phyloP scores from a whole-genome alignment of 1,284 basidiomycete species.

The Acaromyces ingoldii region DNA sequence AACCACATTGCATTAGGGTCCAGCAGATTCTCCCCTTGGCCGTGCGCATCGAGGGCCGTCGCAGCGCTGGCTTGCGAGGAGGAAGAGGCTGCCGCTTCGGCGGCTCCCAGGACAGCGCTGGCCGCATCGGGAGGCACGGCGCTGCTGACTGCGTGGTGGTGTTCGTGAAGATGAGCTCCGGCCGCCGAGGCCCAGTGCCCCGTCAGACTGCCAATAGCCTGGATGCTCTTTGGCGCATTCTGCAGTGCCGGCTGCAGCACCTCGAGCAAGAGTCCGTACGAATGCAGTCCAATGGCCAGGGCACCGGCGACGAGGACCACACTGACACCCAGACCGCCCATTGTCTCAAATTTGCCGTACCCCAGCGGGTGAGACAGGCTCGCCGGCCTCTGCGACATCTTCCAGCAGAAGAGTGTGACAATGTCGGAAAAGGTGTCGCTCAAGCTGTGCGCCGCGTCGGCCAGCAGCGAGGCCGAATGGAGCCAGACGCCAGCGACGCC shows the following conservation, averaged over 20 bases:
- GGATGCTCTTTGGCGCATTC: slow-evolving; percentile 60
- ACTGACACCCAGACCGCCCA: slow-evolving; percentile 79
- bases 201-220: slow-evolving; percentile 60
- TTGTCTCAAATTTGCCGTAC: slow-evolving; percentile 86
- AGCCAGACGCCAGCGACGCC: slow-evolving; percentile 57
- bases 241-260: slow-evolving; percentile 57
- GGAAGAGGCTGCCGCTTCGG: slow-evolving; percentile 1
- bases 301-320: slow-evolving; percentile 75
- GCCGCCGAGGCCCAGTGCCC: slow-evolving; percentile 50
- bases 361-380: slow-evolving; percentile 74
- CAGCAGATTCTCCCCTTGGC: slow-evolving; percentile 55
- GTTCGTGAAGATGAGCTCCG: slow-evolving; percentile 59
- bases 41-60: slow-evolving; percentile 12
- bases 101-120: background rate
- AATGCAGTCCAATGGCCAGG: slow-evolving; percentile 84
- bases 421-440: slow-evolving; percentile 83
- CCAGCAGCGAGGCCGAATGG: slow-evolving; percentile 83
- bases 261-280: slow-evolving; percentile 71
- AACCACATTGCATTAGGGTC: slow-evolving; percentile 98
- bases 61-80: no score
- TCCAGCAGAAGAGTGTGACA: slow-evolving; percentile 87
- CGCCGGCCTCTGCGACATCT: slow-evolving; percentile 73
- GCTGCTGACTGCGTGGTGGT: slow-evolving; percentile 53
- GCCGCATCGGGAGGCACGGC: slow-evolving; percentile 11
- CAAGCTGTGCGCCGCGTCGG: slow-evolving; percentile 90